Evolutionary conservation across 192 early-diverging fungal genomes (phyloP).

Genomic region (Rhizophlyctis rosea): DNA sequence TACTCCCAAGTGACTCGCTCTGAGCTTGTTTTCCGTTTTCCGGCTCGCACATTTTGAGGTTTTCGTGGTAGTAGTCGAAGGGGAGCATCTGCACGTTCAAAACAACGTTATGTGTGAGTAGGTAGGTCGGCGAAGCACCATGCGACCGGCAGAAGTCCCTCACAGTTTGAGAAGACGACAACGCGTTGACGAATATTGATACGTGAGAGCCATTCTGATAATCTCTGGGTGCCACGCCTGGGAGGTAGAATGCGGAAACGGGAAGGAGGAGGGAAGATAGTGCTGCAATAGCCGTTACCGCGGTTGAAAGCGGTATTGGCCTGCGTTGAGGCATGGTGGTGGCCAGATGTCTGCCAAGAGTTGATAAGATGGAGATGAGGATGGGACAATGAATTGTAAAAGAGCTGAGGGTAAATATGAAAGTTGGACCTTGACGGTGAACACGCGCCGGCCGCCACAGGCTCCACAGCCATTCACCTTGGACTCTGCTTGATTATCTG

Average conservation of each 20-base stretch:
- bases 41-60: constrained; percentile 84
- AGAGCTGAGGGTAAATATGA: too few relatives aligned
- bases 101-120: background rate
- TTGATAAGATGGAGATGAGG: too few relatives aligned
- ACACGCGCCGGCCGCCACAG: too few relatives aligned
- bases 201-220: constrained; percentile 68
- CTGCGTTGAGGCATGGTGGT: too few relatives aligned
- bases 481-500: too few relatives aligned
- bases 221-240: constrained; percentile 89
- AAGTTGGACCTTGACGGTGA: too few relatives aligned
- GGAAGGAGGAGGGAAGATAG: too few relatives aligned
- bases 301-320: too few relatives aligned
- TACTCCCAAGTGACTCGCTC: constrained; percentile 83
- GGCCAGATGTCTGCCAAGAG: too few relatives aligned
- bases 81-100: constrained; percentile 58
- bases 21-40: constrained; percentile 50
- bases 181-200: constrained; percentile 79
- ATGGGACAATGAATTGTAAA: too few relatives aligned
- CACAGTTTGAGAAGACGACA: constrained; percentile 68
- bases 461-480: too few relatives aligned
- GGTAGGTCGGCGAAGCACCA: background rate
- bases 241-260: constrained; percentile 71
- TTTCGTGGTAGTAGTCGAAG: constrained; percentile 80
- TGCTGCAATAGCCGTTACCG: too few relatives aligned
- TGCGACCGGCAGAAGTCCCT: background rate